Evolutionary conservation across 352 stramenopile species (phyloP), one percentile per base, ranked within the genome.

Genomic region (Phytophthora agathidicida): DNA sequence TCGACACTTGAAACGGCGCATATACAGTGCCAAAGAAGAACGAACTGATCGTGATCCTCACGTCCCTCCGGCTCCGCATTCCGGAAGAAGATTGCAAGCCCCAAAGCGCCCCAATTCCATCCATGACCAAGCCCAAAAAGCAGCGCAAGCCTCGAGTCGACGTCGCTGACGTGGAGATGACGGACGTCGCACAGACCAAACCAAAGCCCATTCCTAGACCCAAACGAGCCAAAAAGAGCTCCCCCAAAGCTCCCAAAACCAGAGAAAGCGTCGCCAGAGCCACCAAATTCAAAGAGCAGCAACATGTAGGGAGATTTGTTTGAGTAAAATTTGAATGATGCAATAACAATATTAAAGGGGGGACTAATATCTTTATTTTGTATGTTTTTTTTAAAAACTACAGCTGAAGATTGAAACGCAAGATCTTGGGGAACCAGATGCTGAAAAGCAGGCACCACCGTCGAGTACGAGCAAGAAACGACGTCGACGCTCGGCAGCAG

Each of bases 391-490:
- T 14, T n/a, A n/a, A n/a, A n/a, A n/a, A 45, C 7, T 56, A 16
- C 52, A 89, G 80, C 44, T 90, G 11, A 74, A 78, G 19, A 86
- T 89, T 36, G 60, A 89, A 57, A 89, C 75, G 7, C 41, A 58
- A n/a, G 68, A 83, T 26, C 51, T 85, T 6, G 58, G 43, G 8
- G 52, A 65, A 7, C 30, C 37, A 7, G 72, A 83, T 7, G 55
- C 57, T 0, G 52, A 59, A 11, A 72, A 61, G 14, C 35, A 33
- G 1, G 44, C 65, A 13, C 66, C 72, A 1, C 65, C 79, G 0
- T 73, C 63, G 3, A 83, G 68, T 44, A 77, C 72, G 0, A 83
- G 70, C 14, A 94, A 94, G 62, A 93, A 93, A 57, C 72, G 83
- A 7, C 75, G 85, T 10, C 75, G 85, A 44, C 80, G 84, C 20